Percentiles rank a stretch among this genome's conserved stretches.
phyloP scores from a whole-genome alignment of 2,329 filamentous ascomycete genomes.

The Fusarium buharicum region DNA sequence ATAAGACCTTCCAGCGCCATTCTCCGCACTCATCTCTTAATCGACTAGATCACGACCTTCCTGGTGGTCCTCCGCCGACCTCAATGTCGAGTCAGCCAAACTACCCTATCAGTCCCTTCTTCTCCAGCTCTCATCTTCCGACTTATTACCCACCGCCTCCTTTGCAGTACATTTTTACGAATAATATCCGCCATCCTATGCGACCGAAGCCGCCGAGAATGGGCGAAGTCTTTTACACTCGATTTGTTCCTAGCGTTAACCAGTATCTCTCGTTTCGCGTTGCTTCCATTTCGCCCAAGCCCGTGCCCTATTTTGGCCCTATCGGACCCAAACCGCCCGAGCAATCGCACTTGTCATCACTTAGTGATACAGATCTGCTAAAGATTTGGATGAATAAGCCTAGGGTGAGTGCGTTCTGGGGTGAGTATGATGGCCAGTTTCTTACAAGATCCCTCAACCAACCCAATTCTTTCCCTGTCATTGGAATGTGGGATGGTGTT shows the following conservation, averaged over 20 bases:
- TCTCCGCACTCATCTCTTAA: constrained; percentile 44
- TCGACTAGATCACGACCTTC: constrained; percentile 51
- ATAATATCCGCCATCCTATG: constrained; percentile 83
- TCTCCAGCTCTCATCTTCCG: constrained; percentile 84
- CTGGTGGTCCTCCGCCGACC: constrained; percentile 53
- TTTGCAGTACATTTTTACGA: constrained; percentile 81
- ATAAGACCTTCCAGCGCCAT: constrained; percentile 43
- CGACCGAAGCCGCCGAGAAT: constrained; percentile 89
- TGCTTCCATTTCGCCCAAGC: constrained; percentile 73
- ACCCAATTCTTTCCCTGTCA: constrained; percentile 85
- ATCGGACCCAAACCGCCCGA: constrained; percentile 54
- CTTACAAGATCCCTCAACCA: constrained; percentile 72
- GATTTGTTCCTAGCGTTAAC: constrained; percentile 82
- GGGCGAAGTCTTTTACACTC: constrained; percentile 90
- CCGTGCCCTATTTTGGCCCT: constrained; percentile 73
- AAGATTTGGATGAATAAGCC: constrained; percentile 90
- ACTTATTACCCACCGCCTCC: constrained; percentile 91
- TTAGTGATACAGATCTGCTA: constrained; percentile 70
- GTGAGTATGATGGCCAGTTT: constrained; percentile 72
- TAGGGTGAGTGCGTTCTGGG: constrained; percentile 88
- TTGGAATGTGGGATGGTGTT: constrained; percentile 92
- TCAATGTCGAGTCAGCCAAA: constrained; percentile 49
- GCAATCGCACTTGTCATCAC: constrained; percentile 54
- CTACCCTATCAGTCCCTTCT: constrained; percentile 74
- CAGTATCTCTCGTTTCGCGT: constrained; percentile 92